phyloP scores from a whole-genome alignment of 2,329 filamentous ascomycete species.

The Kalmusia sp. region DNA sequence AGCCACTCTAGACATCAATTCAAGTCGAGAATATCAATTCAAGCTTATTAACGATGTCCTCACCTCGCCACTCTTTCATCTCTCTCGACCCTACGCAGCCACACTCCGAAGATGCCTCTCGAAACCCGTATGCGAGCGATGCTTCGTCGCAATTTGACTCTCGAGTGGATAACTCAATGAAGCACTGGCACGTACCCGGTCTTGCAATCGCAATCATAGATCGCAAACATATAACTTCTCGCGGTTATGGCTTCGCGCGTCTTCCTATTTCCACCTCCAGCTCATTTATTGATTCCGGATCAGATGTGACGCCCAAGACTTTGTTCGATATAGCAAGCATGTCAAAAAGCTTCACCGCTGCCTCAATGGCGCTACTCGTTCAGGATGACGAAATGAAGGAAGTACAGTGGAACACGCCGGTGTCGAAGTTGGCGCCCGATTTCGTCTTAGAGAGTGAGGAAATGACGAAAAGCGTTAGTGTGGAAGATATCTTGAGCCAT shows the following conservation, averaged over 20 bases:
- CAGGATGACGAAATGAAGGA: constrained; percentile 7
- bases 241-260: not conserved
- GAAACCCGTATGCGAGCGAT: not conserved
- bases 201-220: constrained; percentile 4
- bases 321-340: constrained; percentile 7
- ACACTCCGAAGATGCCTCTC: not conserved
- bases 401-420: constrained; percentile 3
- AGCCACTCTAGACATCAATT: too few species aligned
- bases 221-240: not conserved
- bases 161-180: constrained; percentile 6
- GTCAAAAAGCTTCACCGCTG: constrained; percentile 8
- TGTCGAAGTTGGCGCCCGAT: not conserved
- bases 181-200: constrained; percentile 15
- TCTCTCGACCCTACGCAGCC: not conserved
- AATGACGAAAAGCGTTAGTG: not conserved
- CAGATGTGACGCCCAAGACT: constrained; percentile 3
- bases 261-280: not conserved
- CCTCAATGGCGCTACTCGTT: constrained; percentile 5
- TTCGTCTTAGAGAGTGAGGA: not conserved
- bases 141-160: not conserved
- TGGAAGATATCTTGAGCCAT: constrained; percentile 12
- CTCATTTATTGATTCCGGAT: not conserved
- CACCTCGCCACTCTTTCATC: not conserved
- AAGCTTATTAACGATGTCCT: not conserved
- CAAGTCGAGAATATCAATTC: not conserved